A percentile compares a stretch with the other conserved stretches of the same genome.
These are phyloP conservation scores for Zygosaccharomyces kombuchaensis DNA, from an alignment of 805 yeast genomes.

Conservation along the genomic window DNA sequence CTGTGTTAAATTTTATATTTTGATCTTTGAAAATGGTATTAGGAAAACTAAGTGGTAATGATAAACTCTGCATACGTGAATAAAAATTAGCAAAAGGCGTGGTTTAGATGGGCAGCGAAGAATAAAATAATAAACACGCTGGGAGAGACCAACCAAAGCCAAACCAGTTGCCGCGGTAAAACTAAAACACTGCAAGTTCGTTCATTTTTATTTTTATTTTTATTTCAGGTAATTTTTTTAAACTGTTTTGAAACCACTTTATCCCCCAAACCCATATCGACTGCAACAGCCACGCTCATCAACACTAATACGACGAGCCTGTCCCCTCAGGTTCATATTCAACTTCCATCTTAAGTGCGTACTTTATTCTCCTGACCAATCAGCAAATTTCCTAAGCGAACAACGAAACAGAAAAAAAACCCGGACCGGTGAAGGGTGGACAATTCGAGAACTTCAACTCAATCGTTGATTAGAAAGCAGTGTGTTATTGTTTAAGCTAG, in stretches of 20 bases:
- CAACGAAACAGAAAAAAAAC: slow-evolving; percentile 2
- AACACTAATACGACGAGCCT: neutral
- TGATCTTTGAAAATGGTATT: no score
- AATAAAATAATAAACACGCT: no score
- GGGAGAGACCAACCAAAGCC: no score
- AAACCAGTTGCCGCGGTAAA: no score
- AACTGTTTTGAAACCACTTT: neutral
- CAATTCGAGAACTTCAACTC: neutral
- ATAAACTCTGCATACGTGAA: no score
- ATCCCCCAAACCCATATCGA: neutral
- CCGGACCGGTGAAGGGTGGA: slow-evolving; percentile 1
- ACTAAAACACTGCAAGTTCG: no score
- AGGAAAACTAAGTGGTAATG: no score
- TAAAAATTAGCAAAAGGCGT: no score
- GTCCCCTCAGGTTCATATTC: neutral
- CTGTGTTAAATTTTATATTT: no score
- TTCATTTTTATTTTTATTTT: no score
- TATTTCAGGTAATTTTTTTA: no score
- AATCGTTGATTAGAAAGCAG: neutral
- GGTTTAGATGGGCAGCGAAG: no score
- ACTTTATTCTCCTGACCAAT: slow-evolving; percentile 2
- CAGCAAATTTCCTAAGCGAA: slow-evolving; percentile 3
- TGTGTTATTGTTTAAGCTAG: neutral
- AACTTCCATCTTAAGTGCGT: neutral
- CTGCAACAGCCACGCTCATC: neutral